Base-by-base conservation (phyloP, 345 rosid genomes). In the Microcos paniculata region DNA sequence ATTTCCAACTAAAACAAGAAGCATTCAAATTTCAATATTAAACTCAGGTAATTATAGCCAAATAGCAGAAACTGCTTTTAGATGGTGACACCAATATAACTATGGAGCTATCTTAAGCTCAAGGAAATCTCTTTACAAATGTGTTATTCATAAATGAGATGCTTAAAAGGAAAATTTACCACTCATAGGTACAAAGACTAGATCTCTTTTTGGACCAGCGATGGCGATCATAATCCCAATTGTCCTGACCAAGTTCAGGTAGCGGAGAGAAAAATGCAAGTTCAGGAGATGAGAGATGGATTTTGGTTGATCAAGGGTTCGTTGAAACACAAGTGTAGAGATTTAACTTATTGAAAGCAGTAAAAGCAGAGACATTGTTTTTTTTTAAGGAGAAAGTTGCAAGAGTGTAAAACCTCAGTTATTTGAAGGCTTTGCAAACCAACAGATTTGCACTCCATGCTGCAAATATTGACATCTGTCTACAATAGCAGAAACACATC, bases 381-480 rank as follows among this genome's bases (percentile, higher is more conserved):
- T 38, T 38, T 21, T 24, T 24, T 16, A 14, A 23, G 23, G 5
- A 31, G 23, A 28, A 80, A 9, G 40, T 28, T 55, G 33, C 9
- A 58, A 40, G 31, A 6, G 49, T 15, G 11, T 73, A 63, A 77
- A 76, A 91, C 88, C 91, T 89, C 84, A 35, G 75, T 62, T 48
- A n/a, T n/a, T n/a, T n/a, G n/a, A n/a, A n/a, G n/a, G n/a, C n/a
- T n/a, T n/a, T n/a, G n/a, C n/a, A n/a, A n/a, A n/a, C n/a, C n/a
- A n/a, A n/a, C n/a, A n/a, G n/a, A n/a, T n/a, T n/a, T n/a, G n/a
- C n/a, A n/a, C n/a, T n/a, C n/a, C n/a, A n/a, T n/a, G n/a, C n/a
- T n/a, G n/a, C n/a, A n/a, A n/a, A n/a, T n/a, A n/a, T n/a, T n/a
- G n/a, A n/a, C n/a, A n/a, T n/a, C n/a, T n/a, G n/a, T n/a, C n/a